Evolutionary conservation across 192 early-diverging fungal genomes (phyloP), one percentile per base, ranked within the genome.

Genomic region (Coemansia sp.): DNA sequence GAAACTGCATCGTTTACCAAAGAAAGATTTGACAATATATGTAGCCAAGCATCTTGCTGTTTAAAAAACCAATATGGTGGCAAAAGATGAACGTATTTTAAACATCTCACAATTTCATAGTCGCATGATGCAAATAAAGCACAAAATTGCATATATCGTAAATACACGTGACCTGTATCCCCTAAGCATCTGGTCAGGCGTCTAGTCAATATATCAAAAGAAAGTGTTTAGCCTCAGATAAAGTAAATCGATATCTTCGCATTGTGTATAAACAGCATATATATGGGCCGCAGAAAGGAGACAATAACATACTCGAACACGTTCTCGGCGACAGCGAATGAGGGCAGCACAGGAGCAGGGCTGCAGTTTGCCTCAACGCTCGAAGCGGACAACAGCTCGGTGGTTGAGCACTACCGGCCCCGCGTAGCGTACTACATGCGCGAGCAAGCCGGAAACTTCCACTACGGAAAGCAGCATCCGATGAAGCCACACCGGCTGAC

Each of bases 401-500:
- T 76, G 17, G 65, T 60, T 12, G 68, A 79, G 62, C 89, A 90
- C 61, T 88, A 83, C 41, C 85, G 86, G 54, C 82, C 82, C 23
- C 72, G 83, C 47, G 89, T 92, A 5, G 81, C 90, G 27, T 92
- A 92, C 60, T 92, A 90, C 59, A 88, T 89, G 70, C 82, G 88
- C 50, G 90, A 88, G 64, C 83, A 87, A 43, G 90, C 88, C 35
- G 91, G 91, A n/a, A 88, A 87, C 69, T 92, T 88, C 56, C 91
- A 92, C 62, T 92, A 89, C 72, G 89, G 88, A 22, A 81, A 84
- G 58, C 79, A 83, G 50, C 91, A 92, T 76, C 89, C 90, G 3
- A 90, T 94, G 88, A 90, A 98, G 77, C 97, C 97, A 4, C 93
- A 97, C 68, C 85, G 97, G 14, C 82, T 99, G 54, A 88, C 94